Base-by-base conservation (phyloP, 1,284 basidiomycete genomes). In the Ceratobasidium sp. region DNA sequence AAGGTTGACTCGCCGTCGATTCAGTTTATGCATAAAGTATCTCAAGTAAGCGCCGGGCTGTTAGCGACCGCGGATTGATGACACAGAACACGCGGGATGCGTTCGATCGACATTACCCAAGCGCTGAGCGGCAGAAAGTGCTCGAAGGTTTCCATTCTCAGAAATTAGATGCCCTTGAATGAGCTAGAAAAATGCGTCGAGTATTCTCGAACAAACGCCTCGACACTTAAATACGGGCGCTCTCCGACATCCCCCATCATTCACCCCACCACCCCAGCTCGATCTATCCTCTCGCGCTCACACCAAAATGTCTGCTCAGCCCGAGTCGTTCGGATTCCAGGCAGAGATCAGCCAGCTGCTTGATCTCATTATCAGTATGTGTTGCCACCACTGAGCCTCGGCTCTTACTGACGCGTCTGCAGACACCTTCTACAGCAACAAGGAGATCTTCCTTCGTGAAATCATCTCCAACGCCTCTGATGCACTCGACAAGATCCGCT, bases 391-490 rank as follows among this genome's bases (percentile, higher is more conserved):
- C 54, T 52, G 38, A 17, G 55, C 22, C n/a, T 69, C 32, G 35
- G n/a, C 62, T 43, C 56, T 49, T 58, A 12, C 71, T 74, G 43
- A 72, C 68, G 17, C 52, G 69, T 68, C 34, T 68, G 22, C 75
- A 93, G 93, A 96, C 85, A 96, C 94, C 73, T 97, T 96, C 87
- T 96, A 97, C 88, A 94, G 92, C 72, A 96, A 97, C 88, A 97
- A 97, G 86, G 94, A 96, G 84, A 96, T 97, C 80, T 97, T 97
- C 87, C 88, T 97, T 76, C 92, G 95, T 80, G 95, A 98, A 83
- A 72, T 97, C 74, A 96, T 96, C 81, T 95, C 93, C 69, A 95
- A 95, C 82, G 79, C 83, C 71, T 96, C 94, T 72, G 96, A 98
- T 88, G 95, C 96, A 64, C 87, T 97, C 80, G 96, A 98, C 85